Base-by-base conservation (phyloP, 2,329 filamentous ascomycete species). In the Fusarium succisae region DNA sequence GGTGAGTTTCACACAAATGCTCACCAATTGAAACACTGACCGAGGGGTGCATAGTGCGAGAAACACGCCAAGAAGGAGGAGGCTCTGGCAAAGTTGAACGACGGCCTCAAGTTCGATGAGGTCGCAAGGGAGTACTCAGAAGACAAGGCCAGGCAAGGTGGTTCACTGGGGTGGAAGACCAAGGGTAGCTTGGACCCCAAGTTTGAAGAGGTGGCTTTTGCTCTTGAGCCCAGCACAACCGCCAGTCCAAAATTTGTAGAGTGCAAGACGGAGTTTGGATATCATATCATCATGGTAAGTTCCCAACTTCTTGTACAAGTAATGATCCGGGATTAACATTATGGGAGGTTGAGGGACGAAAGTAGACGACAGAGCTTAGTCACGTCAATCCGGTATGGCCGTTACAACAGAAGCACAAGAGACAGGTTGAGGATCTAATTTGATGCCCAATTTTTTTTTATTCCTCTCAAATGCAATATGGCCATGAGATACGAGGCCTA, bases 31-130 rank as follows among this genome's bases (percentile, higher is more conserved):
- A 18, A 44, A 43, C 60, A 43, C 70, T 77, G 38, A 76, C 63
- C 18, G 51, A 56, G 38, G 41, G 20, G 32, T 43, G 15, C 8
- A 35, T 54, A 91, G 84, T 95, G 93, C 77, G 91, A 91, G 80
- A 95, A 95, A 79, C 91, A 94, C 79, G 83, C 86, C n/a, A 94
- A 91, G 81, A 95, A 94, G 79, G 92, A 94, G 79, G 91, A 94
- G 79, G 93, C 93, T 1, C 81, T 94, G 22, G 88, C 87, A 64
- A 92, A 94, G 82, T 82, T 95, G 58, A 87, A 87, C 44, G 89
- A 86, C 8, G 92, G 92, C 4, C 86, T 86, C 57, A 93, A 92
- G 77, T 95, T 95, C 78, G 92, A 94, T 76, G 91, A 93, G 54
- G 92, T 95, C 11, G 93, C 93, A 15, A 85, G 89, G 60, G 89